These are phyloP conservation scores for Galerina marginata DNA, from an alignment of 768 basidiomycete genomes.

Conservation along the genomic window DNA sequence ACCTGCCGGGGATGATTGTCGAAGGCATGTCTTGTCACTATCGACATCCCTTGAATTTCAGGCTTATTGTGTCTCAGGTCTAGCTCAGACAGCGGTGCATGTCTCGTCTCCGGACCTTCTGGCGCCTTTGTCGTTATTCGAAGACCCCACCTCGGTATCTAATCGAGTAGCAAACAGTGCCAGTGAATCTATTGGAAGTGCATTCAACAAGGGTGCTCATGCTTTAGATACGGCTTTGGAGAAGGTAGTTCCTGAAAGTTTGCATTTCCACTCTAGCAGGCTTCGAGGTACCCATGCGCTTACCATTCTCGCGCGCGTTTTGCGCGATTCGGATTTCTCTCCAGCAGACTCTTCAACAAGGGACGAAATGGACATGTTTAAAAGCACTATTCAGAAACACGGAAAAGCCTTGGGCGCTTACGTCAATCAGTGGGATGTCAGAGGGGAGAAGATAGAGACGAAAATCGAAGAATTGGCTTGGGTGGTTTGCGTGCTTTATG, in stretches of 20 bases:
- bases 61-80: conserved; percentile 40
- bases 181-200: conserved; percentile 11
- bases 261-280: background rate
- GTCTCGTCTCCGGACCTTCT: conserved; percentile 23
- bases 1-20: conserved; percentile 57
- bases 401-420: conserved; percentile 47
- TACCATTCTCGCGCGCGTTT: conserved; percentile 52
- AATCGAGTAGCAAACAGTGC: conserved; percentile 6
- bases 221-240: conserved; percentile 11
- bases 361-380: conserved; percentile 30
- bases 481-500: conserved; percentile 60
- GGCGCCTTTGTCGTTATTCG: conserved; percentile 34
- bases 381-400: conserved; percentile 38
- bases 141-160: conserved; percentile 1
- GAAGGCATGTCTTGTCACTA: conserved; percentile 51
- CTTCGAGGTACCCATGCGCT: conserved; percentile 17
- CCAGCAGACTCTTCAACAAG: conserved; percentile 20
- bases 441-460: conserved; percentile 35
- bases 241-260: conserved; percentile 5
- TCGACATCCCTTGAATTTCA: background rate
- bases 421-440: conserved; percentile 47
- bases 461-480: conserved; percentile 72
- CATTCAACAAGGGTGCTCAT: conserved; percentile 1
- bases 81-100: conserved; percentile 62
- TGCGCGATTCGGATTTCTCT: conserved; percentile 51